These are phyloP conservation scores for Colletotrichum sansevieriae DNA, from an alignment of 2,329 filamentous ascomycete species.

Conservation along the genomic window DNA sequence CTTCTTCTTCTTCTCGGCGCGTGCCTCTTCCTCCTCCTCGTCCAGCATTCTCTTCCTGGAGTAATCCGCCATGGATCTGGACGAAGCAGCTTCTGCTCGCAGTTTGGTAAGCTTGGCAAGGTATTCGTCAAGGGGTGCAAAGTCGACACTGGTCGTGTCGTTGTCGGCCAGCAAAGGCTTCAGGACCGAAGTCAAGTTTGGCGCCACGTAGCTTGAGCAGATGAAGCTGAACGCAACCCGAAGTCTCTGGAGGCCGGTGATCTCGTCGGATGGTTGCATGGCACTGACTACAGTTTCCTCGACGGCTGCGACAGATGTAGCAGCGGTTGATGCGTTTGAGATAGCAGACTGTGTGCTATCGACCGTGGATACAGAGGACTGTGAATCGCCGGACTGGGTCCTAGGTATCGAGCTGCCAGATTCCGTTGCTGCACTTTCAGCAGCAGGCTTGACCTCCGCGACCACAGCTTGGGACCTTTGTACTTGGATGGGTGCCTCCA, in stretches of 20 bases:
- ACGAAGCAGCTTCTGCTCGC: conserved; percentile 77
- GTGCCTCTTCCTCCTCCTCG: conserved; percentile 74
- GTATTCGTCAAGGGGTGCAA: conserved; percentile 78
- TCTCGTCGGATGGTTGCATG: conserved; percentile 60
- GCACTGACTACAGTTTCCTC: conserved; percentile 55
- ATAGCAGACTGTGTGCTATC: conserved; percentile 51
- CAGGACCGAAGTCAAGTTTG: conserved; percentile 58
- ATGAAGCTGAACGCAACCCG: conserved; percentile 76
- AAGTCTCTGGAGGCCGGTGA: conserved; percentile 73
- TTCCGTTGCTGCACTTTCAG: conserved; percentile 42
- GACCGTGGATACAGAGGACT: conserved; percentile 54
- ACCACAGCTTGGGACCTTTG: conserved; percentile 69
- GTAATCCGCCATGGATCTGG: conserved; percentile 77
- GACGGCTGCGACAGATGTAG: conserved; percentile 57
- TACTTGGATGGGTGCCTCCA: conserved; percentile 82
- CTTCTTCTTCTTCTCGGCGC: conserved; percentile 85
- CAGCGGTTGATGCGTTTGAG: conserved; percentile 60
- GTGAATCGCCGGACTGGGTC: conserved; percentile 55
- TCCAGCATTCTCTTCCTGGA: conserved; percentile 76
- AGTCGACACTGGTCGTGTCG: conserved; percentile 64
- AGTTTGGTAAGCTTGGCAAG: conserved; percentile 74
- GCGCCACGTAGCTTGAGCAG: conserved; percentile 69
- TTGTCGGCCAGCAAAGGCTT: conserved; percentile 55
- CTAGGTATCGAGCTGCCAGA: conserved; percentile 47
- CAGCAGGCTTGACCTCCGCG: conserved; percentile 2